Evolutionary conservation across 2,329 filamentous ascomycete genomes (phyloP).

Genomic region (Lecanicillium sp.): DNA sequence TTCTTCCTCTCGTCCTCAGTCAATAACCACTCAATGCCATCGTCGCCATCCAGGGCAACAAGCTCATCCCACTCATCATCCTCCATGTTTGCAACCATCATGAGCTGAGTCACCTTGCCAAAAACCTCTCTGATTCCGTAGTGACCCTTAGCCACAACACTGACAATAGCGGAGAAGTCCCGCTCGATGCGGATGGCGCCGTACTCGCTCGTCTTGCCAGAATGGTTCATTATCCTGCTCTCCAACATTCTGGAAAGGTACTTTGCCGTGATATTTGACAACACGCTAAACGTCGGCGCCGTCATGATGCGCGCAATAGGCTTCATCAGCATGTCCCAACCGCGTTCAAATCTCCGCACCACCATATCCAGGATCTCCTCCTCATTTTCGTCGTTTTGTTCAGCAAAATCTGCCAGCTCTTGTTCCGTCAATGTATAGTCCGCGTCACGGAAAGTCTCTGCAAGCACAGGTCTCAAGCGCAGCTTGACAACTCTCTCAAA

Average conservation of each 20-base stretch:
- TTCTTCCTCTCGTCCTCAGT: conserved; percentile 66
- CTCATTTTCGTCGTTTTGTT: conserved; percentile 48
- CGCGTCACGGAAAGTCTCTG: conserved; percentile 84
- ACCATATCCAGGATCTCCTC: conserved; percentile 60
- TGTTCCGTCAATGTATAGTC: conserved; percentile 71
- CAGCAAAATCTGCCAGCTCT: conserved; percentile 51
- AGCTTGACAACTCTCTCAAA: conserved; percentile 84
- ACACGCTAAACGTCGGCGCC: conserved; percentile 63
- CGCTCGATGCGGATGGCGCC: conserved; percentile 79
- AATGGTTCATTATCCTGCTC: conserved; percentile 77
- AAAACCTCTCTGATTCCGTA: conserved; percentile 77
- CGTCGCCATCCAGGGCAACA: conserved; percentile 43
- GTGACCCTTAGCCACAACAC: conserved; percentile 60
- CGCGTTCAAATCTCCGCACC: conserved; percentile 70
- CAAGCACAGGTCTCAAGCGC: conserved; percentile 75
- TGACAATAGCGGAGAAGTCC: conserved; percentile 72
- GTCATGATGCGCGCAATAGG: conserved; percentile 84
- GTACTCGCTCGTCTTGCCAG: conserved; percentile 71
- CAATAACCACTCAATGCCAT: conserved; percentile 65
- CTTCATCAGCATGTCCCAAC: conserved; percentile 79
- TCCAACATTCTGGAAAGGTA: conserved; percentile 77
- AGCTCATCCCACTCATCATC: conserved; percentile 91
- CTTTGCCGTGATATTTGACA: conserved; percentile 66
- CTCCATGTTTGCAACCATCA: conserved; percentile 88
- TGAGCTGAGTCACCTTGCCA: conserved; percentile 68